Evolutionary conservation across 2,329 filamentous ascomycete species (phyloP), one percentile per base, ranked within the genome.

Genomic region (Pestalotiopsis sp.): DNA sequence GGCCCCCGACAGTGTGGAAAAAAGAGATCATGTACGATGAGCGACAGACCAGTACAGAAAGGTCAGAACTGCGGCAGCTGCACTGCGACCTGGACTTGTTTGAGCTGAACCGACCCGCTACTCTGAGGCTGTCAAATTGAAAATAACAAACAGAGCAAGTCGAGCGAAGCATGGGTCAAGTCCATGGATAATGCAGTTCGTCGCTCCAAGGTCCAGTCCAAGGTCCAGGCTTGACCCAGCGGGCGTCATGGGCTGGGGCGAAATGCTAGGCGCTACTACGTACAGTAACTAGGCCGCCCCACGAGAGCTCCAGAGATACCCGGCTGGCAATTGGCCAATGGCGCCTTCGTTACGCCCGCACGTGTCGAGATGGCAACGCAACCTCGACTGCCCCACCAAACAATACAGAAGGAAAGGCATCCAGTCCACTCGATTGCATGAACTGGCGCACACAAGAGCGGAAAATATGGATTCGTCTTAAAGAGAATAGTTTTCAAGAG

Each of bases 291-390:
- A 52, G 44, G 5, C 20, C 14, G 44, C 44, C 44, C 44, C 44
- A 52, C 44, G 44, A 52, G 44, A 52, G 44, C 44, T 52, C 44
- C 44, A 52, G 44, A 52, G 44, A 52, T 52, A 52, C 44, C 44
- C 44, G 44, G 20, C 22, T 17, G 56, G 22, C 56, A 39, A 65
- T 65, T 56, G 62, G 48, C 62, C 62, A 65, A 65, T 65, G 14
- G 48, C 13, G 3, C 44, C 56, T 14, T 17, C 62, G 48, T 55
- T 14, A 65, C 24, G 30, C 62, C 13, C 7, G 30, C 62, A 65
- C 62, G 62, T 65, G 62, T 17, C 61, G n/a, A 26, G n/a, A 52
- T 52, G 44, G 44, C 44, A 52, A 52, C 44, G 44, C 44, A 52
- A 52, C 44, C 17, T 52, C 44, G 20, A 52, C 14, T n/a, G 44